A percentile compares a stretch with the other conserved stretches of the same genome.
phyloP scores from a whole-genome alignment of 345 rosid genomes.

The Triadica sebifera region DNA sequence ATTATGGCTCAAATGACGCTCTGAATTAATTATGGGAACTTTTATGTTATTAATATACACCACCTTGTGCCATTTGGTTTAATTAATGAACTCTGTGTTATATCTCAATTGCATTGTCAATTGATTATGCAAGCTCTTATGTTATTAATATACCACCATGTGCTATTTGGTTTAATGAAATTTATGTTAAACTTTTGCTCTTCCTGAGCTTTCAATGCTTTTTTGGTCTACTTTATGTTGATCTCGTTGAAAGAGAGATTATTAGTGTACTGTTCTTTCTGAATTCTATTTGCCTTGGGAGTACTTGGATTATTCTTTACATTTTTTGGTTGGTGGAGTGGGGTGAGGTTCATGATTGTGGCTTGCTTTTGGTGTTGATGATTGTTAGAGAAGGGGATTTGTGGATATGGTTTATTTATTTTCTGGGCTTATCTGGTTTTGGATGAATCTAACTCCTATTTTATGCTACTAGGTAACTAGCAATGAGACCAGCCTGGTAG shows the following conservation, averaged over 20 bases:
- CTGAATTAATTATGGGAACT: constrained; percentile 2
- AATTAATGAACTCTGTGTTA: not conserved
- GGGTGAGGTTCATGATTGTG: not conserved
- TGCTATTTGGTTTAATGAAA: constrained; percentile 4
- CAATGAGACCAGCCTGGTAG: constrained; percentile 75
- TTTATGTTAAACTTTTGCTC: not conserved
- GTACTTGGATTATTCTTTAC: not conserved
- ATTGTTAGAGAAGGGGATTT: not conserved
- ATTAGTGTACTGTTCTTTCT: not conserved
- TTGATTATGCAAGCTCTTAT: not conserved
- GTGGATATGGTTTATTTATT: not conserved
- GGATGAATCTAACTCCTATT: constrained; percentile 12
- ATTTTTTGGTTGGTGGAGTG: not conserved
- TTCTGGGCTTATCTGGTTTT: constrained; percentile 6
- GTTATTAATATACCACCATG: not conserved
- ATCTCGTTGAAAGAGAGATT: not conserved
- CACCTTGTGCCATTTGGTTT: not conserved
- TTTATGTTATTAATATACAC: not conserved
- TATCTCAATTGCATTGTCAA: not conserved
- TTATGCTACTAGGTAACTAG: constrained; percentile 61
- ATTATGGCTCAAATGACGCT: constrained; percentile 2
- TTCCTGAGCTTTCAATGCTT: no score
- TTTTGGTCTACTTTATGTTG: not conserved
- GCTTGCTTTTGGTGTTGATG: not conserved
- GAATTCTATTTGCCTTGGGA: not conserved